Evolutionary conservation across 805 yeast genomes (phyloP), one percentile per base, ranked within the genome.

Genomic region (Kockiozyma suomiensis): DNA sequence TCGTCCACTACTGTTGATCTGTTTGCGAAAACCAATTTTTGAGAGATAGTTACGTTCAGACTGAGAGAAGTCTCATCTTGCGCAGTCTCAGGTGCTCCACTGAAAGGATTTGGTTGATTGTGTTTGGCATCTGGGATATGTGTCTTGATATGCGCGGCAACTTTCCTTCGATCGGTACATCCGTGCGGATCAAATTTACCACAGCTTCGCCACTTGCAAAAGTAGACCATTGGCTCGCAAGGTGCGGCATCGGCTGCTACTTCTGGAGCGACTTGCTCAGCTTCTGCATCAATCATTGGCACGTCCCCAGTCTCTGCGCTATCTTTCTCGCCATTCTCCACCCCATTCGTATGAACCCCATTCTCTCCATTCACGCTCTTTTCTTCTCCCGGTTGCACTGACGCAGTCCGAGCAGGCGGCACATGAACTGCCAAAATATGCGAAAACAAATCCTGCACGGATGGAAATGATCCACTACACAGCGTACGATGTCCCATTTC

Each of bases 1-100:
- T 66, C 69, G 57, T 68, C 70, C 15, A 68, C 68, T 5, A 64
- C 54, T 1, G 70, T 68, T 19, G 54, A 47, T 28, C 50, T 53
- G 42, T 50, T 50, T 15, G 52, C 48, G 19, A 66, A 17, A 12
- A 49, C 46, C 13, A 53, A 13, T 21, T 48, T 47, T 30, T 52
- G 53, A 33, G 58, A 26, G 13, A 30, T 46, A 23, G 48, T 19
- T 32, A 38, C 30, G 25, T 30, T 23, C 41, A 33, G 43, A 10
- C 28, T 12, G 4, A 50, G 45, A 8, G 46, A 10, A 6, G 41
- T 25, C 42, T 23, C 46, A 6, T 52, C 40, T 28, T 41, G 17
- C 33, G 50, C 37, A 33, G 7, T 13, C n/a, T n/a, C n/a, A 15
- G 49, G 42, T 23, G 35, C 43, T 23, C 32, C 13, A 46, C 53